Conservation (phyloP, 2,329 filamentous ascomycete genomes). For the Calycina herbarum region DNA sequence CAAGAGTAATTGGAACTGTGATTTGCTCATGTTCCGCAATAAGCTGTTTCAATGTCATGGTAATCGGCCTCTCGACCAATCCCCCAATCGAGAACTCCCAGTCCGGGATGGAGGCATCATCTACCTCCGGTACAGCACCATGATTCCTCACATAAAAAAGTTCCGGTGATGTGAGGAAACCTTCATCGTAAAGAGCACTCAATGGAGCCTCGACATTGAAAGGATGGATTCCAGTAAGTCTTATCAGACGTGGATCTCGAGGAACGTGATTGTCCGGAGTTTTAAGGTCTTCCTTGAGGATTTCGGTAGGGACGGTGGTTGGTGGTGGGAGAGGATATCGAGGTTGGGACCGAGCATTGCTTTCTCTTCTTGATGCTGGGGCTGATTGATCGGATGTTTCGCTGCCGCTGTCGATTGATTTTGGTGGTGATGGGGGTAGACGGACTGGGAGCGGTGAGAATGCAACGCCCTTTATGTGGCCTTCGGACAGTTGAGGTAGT, state of each 20-base stretch:
- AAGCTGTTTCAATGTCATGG: slow-evolving; percentile 70
- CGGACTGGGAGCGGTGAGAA: slow-evolving; percentile 2
- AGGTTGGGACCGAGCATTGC: slow-evolving; percentile 16
- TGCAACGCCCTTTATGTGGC: slow-evolving; percentile 1
- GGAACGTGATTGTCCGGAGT: slow-evolving; percentile 83
- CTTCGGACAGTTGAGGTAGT: slow-evolving; percentile 6
- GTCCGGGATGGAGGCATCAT: slow-evolving; percentile 68
- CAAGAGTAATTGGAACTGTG: slow-evolving; percentile 83
- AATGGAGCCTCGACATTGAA: slow-evolving; percentile 89
- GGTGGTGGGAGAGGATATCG: slow-evolving; percentile 64
- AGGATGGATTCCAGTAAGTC: slow-evolving; percentile 84
- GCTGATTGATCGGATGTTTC: slow-evolving; percentile 26
- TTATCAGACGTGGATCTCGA: slow-evolving; percentile 77
- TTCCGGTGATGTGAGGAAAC: slow-evolving; percentile 84
- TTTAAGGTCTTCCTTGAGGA: slow-evolving; percentile 74
- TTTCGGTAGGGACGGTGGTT: slow-evolving; percentile 54
- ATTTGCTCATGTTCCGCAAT: slow-evolving; percentile 75
- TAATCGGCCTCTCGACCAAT: slow-evolving; percentile 75
- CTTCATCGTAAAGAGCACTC: slow-evolving; percentile 72
- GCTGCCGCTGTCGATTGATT: slow-evolving; percentile 30
- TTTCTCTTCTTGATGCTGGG: slow-evolving; percentile 24
- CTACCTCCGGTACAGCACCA: slow-evolving; percentile 75
- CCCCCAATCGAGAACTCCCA: slow-evolving; percentile 87
- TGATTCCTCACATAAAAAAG: slow-evolving; percentile 93
- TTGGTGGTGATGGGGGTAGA: slow-evolving; percentile 35